Conservation (phyloP, 148 eudicot species). For the Mesembryanthemum crystallinum region DNA sequence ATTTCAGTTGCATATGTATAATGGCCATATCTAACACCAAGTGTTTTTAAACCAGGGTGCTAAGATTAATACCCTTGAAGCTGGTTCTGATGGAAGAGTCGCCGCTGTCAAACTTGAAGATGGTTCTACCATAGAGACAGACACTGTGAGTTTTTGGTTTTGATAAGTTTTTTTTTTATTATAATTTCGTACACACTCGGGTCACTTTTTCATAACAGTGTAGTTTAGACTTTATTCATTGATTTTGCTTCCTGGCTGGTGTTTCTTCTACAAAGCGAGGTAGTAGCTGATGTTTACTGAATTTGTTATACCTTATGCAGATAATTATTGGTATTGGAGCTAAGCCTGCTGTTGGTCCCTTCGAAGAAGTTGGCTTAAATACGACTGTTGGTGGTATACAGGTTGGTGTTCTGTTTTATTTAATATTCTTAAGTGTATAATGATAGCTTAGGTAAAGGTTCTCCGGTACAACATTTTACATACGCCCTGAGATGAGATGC, state of each 20-base stretch:
- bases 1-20: not conserved
- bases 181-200: not conserved
- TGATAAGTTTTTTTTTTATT: not conserved
- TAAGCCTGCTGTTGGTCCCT: slow-evolving; percentile 75
- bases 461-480: not conserved
- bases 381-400: slow-evolving; percentile 79
- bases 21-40: slow-evolving; percentile 8
- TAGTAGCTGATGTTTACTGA: not conserved
- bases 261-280: not conserved
- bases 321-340: slow-evolving; percentile 94
- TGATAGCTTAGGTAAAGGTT: not conserved
- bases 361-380: slow-evolving; percentile 68
- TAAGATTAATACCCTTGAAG: slow-evolving; percentile 65
- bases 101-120: slow-evolving; percentile 73
- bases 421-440: not conserved
- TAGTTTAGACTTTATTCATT: not conserved
- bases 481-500: not conserved
- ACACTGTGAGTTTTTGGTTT: slow-evolving; percentile 56
- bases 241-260: not conserved
- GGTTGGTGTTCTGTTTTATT: slow-evolving; percentile 38
- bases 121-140: slow-evolving; percentile 87
- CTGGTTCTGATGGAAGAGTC: slow-evolving; percentile 86
- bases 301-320: slow-evolving; percentile 38
- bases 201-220: not conserved
- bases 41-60: slow-evolving; percentile 51